These are phyloP conservation scores for Fusarium praegraminearum DNA, from an alignment of 2,329 filamentous ascomycete species.

Conservation along the genomic window DNA sequence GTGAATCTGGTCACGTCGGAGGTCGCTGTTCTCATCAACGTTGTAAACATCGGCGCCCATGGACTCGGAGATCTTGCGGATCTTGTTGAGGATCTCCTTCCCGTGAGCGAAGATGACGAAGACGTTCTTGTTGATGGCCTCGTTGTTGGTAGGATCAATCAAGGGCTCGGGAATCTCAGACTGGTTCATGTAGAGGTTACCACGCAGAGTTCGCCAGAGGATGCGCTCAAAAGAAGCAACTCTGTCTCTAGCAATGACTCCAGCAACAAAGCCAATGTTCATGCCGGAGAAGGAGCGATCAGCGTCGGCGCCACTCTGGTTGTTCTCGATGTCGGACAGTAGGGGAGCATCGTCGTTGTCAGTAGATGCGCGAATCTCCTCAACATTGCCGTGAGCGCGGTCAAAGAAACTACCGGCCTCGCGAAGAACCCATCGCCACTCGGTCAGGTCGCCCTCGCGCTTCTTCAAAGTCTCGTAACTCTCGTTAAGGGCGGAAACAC, in stretches of 20 bases:
- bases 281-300: constrained; percentile 94
- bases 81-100: constrained; percentile 98
- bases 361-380: constrained; percentile 92
- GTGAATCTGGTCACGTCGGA: constrained; percentile 94
- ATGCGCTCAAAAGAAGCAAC: constrained; percentile 97
- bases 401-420: constrained; percentile 99
- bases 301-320: constrained; percentile 73
- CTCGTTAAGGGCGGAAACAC: constrained; percentile 91
- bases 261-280: constrained; percentile 98
- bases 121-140: constrained; percentile 94
- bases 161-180: constrained; percentile 96
- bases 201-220: constrained; percentile 94
- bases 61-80: constrained; percentile 98
- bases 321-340: constrained; percentile 91
- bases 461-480: constrained; percentile 99
- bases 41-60: constrained; percentile 95
- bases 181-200: constrained; percentile 99
- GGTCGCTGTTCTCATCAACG: constrained; percentile 96
- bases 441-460: constrained; percentile 93
- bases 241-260: constrained; percentile 92
- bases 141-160: constrained; percentile 91
- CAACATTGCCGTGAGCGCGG: constrained; percentile 92
- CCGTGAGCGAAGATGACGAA: constrained; percentile 99
- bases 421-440: constrained; percentile 97
- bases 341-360: constrained; percentile 94